Evolutionary conservation across 352 stramenopile genomes (phyloP).

Genomic region (Phytophthora pseudosyringae): DNA sequence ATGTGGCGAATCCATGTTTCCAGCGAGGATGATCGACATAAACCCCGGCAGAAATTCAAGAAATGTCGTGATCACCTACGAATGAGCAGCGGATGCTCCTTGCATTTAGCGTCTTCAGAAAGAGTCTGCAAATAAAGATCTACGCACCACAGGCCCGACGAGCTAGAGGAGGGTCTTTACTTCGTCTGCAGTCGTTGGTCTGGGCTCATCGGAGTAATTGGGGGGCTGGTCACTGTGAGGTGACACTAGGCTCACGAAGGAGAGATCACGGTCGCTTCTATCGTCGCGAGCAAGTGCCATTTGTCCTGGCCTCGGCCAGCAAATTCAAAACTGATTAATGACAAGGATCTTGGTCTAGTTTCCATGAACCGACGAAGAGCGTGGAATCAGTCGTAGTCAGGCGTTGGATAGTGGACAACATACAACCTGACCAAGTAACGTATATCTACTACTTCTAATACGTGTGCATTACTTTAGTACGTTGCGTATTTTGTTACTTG

Average conservation of each 20-base stretch:
- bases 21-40: constrained; percentile 56
- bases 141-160: constrained; percentile 40
- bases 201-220: constrained; percentile 7
- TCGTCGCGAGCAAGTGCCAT: background rate
- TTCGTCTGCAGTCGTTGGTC: constrained; percentile 30
- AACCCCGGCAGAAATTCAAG: constrained; percentile 50
- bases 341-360: background rate
- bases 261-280: constrained; percentile 2
- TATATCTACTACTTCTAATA: constrained; percentile 3
- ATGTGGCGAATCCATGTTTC: constrained; percentile 59
- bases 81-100: background rate
- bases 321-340: background rate
- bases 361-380: background rate
- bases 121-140: too few relatives aligned
- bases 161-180: constrained; percentile 47
- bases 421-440: background rate
- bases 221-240: background rate
- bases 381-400: background rate
- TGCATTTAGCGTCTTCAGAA: too few relatives aligned
- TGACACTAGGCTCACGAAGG: constrained; percentile 5
- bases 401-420: background rate
- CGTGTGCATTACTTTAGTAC: constrained; percentile 13
- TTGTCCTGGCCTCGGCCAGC: background rate
- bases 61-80: constrained; percentile 40
- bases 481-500: constrained; percentile 12